Conservation (phyloP, 768 basidiomycete genomes). For the Pulveroboletus sp. region DNA sequence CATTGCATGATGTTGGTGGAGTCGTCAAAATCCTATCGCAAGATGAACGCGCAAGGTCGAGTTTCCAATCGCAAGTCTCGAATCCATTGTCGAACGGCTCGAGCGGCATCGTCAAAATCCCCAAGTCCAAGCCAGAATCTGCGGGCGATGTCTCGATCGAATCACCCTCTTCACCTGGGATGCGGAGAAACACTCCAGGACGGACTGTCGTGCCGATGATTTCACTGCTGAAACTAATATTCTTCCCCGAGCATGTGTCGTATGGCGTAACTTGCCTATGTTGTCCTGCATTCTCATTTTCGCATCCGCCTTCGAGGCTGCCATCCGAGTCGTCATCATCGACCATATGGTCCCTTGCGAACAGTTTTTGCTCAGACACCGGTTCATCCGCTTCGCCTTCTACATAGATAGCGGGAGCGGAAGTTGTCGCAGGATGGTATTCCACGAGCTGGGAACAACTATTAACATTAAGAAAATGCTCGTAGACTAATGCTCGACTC, state of each 20-base stretch:
- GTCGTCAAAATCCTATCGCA: not conserved
- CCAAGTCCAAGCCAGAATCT: not conserved
- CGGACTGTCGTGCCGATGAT: slow-evolving; percentile 15
- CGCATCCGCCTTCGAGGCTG: not conserved
- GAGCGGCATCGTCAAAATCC: not conserved
- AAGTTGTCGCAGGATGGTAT: slow-evolving; percentile 15
- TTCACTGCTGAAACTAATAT: slow-evolving; percentile 10
- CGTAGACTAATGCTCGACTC: not conserved
- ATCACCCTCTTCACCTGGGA: slow-evolving; percentile 2
- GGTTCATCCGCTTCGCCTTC: slow-evolving; percentile 19
- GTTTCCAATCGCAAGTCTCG: not conserved
- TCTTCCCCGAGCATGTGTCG: slow-evolving; percentile 4
- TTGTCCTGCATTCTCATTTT: not conserved
- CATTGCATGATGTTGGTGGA: not conserved
- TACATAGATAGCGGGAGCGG: slow-evolving; percentile 18
- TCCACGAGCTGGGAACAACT: slow-evolving; percentile 10
- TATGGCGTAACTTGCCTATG: slow-evolving; percentile 10
- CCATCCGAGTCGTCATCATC: not conserved
- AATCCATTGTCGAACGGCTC: not conserved
- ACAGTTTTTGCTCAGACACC: not conserved
- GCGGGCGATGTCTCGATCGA: not conserved
- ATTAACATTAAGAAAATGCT: not conserved
- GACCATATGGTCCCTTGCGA: slow-evolving; percentile 11
- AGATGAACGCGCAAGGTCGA: not conserved
- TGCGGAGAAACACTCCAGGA: slow-evolving; percentile 3